Base-by-base conservation (phyloP, 768 basidiomycete genomes). In the Phanerochaete sordida region DNA sequence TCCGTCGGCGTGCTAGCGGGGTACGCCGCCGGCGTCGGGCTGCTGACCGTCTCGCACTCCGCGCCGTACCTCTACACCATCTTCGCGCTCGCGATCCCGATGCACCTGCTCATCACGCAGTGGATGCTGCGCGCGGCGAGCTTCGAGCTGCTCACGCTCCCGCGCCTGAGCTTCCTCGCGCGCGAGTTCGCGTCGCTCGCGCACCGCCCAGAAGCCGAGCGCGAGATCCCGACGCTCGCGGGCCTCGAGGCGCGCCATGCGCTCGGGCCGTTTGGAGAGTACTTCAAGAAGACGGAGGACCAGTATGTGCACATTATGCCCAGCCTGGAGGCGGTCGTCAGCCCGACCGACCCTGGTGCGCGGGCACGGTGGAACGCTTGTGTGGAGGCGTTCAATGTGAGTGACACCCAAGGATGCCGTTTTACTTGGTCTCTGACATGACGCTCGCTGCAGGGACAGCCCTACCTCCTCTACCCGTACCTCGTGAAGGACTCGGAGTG, bases 101-200 rank as follows among this genome's bases (percentile, higher is more conserved):
- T 62, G 24, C 68, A 69, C 27, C 64, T 70, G 49, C 16, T 30
- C n/a, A 62, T 64, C 50, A 69, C 68, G 19, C 59, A 56, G 47
- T 63, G 53, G 52, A 70, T 70, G 69, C 64, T 70, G 58, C 66
- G 64, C 27, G 63, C 65, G 19, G 67, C 69, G 49, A 68, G 59
- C 12, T 70, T 70, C 59, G 69, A 70, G 63, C 56, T 68, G 61
- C 64, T 70, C 15, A 70, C 69, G 46, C 60, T 69, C 16, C 69
- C 69, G n/a, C 61, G 69, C 23, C 56, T 69, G 2, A 64, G 62
- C 57, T n/a, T 54, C 44, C 66, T 69, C 26, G 66, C 68, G 57
- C 56, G 63, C 23, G 61, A 62, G 19, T 68, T 63, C 56, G 63
- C 62, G 16, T 52, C 28, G 16, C 37, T 30, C 16, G 56, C 45